Evolutionary conservation across 495 filamentous ascomycete genomes (phyloP).

Genomic region (Trichoderma erinaceum): DNA sequence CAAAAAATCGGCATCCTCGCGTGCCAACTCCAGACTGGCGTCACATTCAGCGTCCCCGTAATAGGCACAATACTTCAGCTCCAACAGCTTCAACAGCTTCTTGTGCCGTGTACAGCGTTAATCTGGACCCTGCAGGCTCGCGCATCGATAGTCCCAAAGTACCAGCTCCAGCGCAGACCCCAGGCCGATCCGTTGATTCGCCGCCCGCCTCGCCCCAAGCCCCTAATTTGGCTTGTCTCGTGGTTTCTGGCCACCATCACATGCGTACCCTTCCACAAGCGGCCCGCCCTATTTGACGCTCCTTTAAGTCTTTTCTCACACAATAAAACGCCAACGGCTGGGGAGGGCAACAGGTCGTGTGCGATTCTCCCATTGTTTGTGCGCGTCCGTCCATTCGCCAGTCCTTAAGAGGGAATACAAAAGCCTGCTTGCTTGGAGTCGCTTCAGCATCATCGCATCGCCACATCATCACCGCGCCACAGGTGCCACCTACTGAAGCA

Average conservation of each 20-base stretch:
- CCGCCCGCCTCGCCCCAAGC: background rate
- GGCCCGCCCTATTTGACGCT: constrained; percentile 8
- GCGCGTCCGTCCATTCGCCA: constrained; percentile 3
- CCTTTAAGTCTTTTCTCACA: constrained; percentile 4
- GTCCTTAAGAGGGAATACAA: background rate
- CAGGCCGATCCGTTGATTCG: background rate
- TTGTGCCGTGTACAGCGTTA: no score
- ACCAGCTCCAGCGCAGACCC: background rate
- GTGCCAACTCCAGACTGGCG: background rate
- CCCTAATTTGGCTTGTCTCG: constrained; percentile 1
- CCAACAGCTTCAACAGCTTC: background rate
- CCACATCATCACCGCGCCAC: background rate
- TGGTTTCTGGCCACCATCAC: background rate
- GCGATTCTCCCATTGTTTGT: background rate
- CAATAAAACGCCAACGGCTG: constrained; percentile 2
- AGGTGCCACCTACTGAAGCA: background rate
- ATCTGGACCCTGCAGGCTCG: constrained; percentile 8
- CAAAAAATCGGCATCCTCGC: constrained; percentile 2
- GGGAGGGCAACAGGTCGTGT: constrained; percentile 12
- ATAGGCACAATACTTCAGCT: background rate
- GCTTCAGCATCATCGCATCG: background rate
- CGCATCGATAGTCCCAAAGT: background rate
- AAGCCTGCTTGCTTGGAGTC: no score
- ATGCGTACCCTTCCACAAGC: constrained; percentile 8
- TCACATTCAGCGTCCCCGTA: background rate